Conservation (phyloP, 176 grass and related monocot genomes). For the Zoysia japonica region DNA sequence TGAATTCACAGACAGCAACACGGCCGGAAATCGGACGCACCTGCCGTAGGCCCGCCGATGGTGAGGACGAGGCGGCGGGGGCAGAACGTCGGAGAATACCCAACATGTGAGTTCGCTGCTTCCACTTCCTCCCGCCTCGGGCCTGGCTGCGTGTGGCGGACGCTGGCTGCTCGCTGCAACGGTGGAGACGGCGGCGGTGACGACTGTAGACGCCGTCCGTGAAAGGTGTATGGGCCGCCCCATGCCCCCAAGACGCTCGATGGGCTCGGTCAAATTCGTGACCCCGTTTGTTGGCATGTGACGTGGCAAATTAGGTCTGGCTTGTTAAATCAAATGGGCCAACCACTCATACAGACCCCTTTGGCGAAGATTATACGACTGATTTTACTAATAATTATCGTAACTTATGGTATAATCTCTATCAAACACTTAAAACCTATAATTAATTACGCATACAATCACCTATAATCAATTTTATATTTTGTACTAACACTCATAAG, state of each 20-base stretch:
- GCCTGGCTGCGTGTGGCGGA: slow-evolving; percentile 15
- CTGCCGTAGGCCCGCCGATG: slow-evolving; percentile 18
- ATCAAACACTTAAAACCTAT: too few relatives aligned
- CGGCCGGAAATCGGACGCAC: not conserved
- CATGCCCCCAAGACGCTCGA: not conserved
- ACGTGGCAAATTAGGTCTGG: too few relatives aligned
- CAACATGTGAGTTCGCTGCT: slow-evolving; percentile 20
- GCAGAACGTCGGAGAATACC: slow-evolving; percentile 32
- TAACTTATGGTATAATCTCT: too few relatives aligned
- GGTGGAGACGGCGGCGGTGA: not conserved
- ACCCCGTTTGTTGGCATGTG: too few relatives aligned
- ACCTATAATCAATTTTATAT: too few relatives aligned
- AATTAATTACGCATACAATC: too few relatives aligned
- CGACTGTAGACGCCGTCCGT: not conserved
- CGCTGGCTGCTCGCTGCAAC: not conserved
- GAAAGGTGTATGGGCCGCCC: not conserved
- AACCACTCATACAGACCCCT: not conserved
- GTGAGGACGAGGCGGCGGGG: not conserved
- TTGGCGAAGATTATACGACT: too few relatives aligned
- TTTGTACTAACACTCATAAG: too few relatives aligned
- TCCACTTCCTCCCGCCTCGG: not conserved
- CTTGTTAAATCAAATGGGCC: not conserved
- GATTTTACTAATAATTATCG: too few relatives aligned
- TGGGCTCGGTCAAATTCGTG: not conserved
- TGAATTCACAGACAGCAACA: not conserved